Evolutionary conservation across 2,329 filamentous ascomycete genomes (phyloP), one percentile per base, ranked within the genome.

Genomic region (Penicillium sp.): DNA sequence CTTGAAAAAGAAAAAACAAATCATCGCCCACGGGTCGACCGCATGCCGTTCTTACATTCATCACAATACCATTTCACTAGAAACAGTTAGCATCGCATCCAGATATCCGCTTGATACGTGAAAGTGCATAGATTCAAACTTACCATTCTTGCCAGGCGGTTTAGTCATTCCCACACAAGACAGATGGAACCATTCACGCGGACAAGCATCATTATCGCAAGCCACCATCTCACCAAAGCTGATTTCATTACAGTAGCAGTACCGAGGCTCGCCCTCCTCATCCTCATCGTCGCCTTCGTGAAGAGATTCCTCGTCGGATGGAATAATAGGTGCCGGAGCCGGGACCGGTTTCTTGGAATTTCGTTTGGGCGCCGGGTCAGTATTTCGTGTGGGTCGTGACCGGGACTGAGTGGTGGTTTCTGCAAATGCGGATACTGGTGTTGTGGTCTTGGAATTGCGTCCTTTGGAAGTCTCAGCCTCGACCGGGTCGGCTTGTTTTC

Each of bases 211-310:
- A 7, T 85, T 86, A 69, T 92, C 90, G 67, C 89, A 92, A 2
- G 87, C 90, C 39, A 92, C 88, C 90, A 92, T 92, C 74, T 91
- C 89, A 18, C 90, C 89, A 67, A 91, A 92, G 66, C 88, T 91
- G 51, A 91, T 86, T 44, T 87, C 83, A 63, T 91, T 88, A 71
- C 90, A 92, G 74, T 90, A 90, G 72, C 90, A 91, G 71, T 92
- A 92, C 13, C 85, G 80, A 33, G 86, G 87, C 69, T 92, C 89
- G 60, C 89, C 85, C 3, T 82, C 84, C 56, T 88, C 87, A 33
- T 81, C 79, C 31, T 88, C 85, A 7, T 86, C 85, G 11, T 85
- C 87, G 1, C 78, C 78, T 21, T 79, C 79, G 19, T 74, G 67
- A 7, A 73, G 65, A 3, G 73, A 73, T 56, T 78, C 75, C 14